Evolutionary conservation across 2,329 filamentous ascomycete genomes (phyloP).

Genomic region (Nothophaeocryptopus gaeumannii): DNA sequence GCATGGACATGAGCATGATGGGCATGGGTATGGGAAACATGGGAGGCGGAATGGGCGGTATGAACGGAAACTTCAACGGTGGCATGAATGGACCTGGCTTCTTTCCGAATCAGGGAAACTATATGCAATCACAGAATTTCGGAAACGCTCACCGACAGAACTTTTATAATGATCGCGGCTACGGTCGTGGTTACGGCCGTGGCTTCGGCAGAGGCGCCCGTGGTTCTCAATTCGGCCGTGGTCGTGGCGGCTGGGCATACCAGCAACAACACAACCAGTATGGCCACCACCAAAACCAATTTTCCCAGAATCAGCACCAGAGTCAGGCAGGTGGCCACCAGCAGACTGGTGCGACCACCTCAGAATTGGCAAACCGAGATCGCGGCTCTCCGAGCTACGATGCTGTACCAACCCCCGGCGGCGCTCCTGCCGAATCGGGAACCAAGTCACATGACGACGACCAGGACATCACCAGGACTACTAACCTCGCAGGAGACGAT

Average conservation of each 20-base stretch:
- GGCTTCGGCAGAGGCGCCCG: constrained; percentile 38
- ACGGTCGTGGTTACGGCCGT: constrained; percentile 55
- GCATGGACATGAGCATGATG: constrained; percentile 72
- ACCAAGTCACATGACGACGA: constrained; percentile 19
- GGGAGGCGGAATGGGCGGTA: constrained; percentile 63
- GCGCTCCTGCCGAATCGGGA: constrained; percentile 12
- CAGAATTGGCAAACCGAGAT: constrained; percentile 16
- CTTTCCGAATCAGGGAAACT: constrained; percentile 50
- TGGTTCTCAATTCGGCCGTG: constrained; percentile 24
- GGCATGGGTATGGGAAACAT: constrained; percentile 59
- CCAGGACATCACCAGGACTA: constrained; percentile 33
- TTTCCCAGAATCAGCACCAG: constrained; percentile 19
- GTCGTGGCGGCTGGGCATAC: constrained; percentile 31
- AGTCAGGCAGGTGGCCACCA: constrained; percentile 21
- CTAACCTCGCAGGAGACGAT: constrained; percentile 32
- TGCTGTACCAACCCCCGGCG: constrained; percentile 22
- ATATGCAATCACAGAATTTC: constrained; percentile 46
- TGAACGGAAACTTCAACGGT: constrained; percentile 27
- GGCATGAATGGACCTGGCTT: constrained; percentile 72
- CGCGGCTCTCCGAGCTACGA: constrained; percentile 33
- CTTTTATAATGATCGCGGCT: constrained; percentile 64
- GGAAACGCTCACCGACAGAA: constrained; percentile 41
- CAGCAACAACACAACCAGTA: constrained; percentile 28
- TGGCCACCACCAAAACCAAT: constrained; percentile 18
- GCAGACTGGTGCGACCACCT: constrained; percentile 20